These are phyloP conservation scores for Camellia sinensis DNA, from an alignment of 148 eudicot genomes.

Conservation along the genomic window DNA sequence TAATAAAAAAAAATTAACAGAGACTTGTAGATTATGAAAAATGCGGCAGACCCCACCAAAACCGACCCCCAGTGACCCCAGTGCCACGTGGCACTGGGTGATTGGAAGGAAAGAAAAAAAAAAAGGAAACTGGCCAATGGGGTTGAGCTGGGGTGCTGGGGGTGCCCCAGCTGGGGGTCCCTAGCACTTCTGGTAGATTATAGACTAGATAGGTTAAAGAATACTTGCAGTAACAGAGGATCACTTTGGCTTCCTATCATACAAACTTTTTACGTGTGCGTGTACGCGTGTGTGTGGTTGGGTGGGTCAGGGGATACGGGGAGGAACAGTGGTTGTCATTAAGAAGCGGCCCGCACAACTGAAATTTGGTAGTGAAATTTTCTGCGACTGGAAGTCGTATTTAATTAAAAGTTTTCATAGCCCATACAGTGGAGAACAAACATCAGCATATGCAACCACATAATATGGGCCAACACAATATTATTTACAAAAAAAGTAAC, in stretches of 20 bases:
- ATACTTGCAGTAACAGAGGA: neutral
- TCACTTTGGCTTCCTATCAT: neutral
- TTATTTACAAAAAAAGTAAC: neutral
- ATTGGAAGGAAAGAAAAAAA: no score
- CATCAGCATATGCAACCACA: constrained; percentile 25
- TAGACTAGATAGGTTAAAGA: constrained; percentile 5
- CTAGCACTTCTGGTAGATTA: no score
- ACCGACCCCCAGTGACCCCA: no score
- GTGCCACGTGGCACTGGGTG: no score
- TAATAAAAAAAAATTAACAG: neutral
- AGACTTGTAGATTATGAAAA: neutral
- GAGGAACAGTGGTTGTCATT: neutral
- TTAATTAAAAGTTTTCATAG: neutral
- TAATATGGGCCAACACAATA: constrained; percentile 19
- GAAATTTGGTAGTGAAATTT: neutral
- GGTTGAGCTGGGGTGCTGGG: no score
- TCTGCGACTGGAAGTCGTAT: neutral
- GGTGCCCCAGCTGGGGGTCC: no score
- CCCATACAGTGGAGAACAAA: constrained; percentile 12
- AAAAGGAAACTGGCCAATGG: no score
- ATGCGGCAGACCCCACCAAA: no score
- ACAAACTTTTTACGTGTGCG: no score
- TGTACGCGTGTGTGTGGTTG: neutral
- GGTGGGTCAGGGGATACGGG: neutral
- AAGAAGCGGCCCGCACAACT: constrained; percentile 14